Base-by-base conservation (phyloP, 176 grass and related monocot genomes). In the Otatea glauca region DNA sequence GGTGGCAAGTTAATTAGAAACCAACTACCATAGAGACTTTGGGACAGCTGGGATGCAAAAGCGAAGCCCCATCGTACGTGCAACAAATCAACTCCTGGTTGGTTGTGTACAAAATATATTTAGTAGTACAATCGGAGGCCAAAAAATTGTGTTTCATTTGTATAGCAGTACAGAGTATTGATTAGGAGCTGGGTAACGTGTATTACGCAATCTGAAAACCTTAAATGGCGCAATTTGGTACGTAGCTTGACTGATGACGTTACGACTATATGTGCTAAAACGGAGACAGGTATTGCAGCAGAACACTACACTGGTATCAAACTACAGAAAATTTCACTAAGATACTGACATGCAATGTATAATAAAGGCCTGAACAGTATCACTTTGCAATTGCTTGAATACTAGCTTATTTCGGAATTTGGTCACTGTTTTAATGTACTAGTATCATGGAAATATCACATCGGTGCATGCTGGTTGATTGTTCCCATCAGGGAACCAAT, bases 391-490 rank as follows among this genome's bases (percentile, higher is more conserved):
- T 47, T 24, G 58, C 42, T 27, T 41, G 5, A 17, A 62, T 39
- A 78, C 43, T 29, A 29, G 29, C 29, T 68, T 62, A 23, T 71
- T 79, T 49, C 21, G 1, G 42, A 63, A 78, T 79, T 48, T 17
- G 38, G 66, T 13, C 14, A 79, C 83, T 77, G 83, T 69, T 85
- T 58, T 42, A 37, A 49, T 84, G 59, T 48, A 74, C 47, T 4
- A 16, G 71, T 49, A 66, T 58, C 83, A 70, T 61, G 63, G 50
- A 77, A 37, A 47, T 69, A 64, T 55, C 72, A 76, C 72, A 45
- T 76, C 72, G n/a, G 48, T 56, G 34, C 41, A 78, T 69, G 83
- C 51, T 78, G 75, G 25, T 18, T 61, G 74, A 85, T 85, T 17
- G 18, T 62, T 71, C 54, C 54, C 18, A 74, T 51, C 27, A 74